These are phyloP conservation scores for Claviceps sp. DNA, from an alignment of 2,329 filamentous ascomycete genomes.

Conservation along the genomic window DNA sequence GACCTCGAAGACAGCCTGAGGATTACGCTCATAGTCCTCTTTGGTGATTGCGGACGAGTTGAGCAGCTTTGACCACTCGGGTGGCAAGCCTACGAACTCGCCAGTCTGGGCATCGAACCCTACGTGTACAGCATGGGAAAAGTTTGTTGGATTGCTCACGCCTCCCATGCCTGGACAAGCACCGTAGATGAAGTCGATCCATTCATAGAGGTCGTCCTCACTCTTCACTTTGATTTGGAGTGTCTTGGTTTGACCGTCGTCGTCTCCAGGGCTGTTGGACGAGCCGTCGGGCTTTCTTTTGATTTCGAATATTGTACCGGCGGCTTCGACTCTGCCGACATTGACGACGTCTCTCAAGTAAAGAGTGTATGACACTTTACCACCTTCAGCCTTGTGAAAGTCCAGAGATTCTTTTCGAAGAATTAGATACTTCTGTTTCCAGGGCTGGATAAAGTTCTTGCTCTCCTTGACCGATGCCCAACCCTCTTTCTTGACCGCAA, in stretches of 20 bases:
- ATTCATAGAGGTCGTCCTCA: conserved; percentile 94
- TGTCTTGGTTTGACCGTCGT: conserved; percentile 69
- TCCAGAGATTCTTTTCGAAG: conserved; percentile 86
- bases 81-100: conserved; percentile 84
- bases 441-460: conserved; percentile 66
- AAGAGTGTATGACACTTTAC: conserved; percentile 78
- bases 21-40: conserved; percentile 96
- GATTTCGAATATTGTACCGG: conserved; percentile 88
- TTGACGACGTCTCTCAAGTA: conserved; percentile 77
- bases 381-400: conserved; percentile 82
- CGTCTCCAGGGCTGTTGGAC: conserved; percentile 59
- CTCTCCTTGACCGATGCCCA: conserved; percentile 85
- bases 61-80: conserved; percentile 93
- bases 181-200: conserved; percentile 97
- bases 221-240: conserved; percentile 88
- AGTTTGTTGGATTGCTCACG: conserved; percentile 97
- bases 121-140: conserved; percentile 92
- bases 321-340: conserved; percentile 81
- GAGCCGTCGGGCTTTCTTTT: conserved; percentile 57
- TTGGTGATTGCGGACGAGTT: conserved; percentile 96
- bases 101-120: conserved; percentile 93
- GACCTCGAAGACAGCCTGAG: conserved; percentile 70
- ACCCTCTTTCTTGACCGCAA: conserved; percentile 67
- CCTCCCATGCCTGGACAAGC: conserved; percentile 95
- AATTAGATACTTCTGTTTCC: conserved; percentile 87